A percentile compares a stretch with the other conserved stretches of the same genome.
phyloP scores from a whole-genome alignment of 371 early-diverging fungal genomes.

The Mucor irregularis region DNA sequence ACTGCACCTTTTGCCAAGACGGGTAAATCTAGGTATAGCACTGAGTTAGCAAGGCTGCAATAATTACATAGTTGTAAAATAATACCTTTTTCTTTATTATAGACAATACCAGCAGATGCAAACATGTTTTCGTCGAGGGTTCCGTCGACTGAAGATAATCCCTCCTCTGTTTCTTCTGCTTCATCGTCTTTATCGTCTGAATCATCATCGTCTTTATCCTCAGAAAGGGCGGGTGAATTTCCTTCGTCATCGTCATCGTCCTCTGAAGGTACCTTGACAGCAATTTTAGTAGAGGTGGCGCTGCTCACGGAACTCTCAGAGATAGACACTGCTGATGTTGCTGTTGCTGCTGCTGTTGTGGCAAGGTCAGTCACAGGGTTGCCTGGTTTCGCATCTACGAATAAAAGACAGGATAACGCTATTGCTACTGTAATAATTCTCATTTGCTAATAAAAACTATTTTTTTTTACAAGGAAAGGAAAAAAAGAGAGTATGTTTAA shows the following conservation, averaged over 20 bases:
- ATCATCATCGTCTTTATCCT: background rate
- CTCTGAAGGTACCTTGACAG: background rate
- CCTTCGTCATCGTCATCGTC: background rate
- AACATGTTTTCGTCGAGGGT: background rate
- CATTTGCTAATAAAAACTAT: background rate
- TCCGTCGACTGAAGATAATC: background rate
- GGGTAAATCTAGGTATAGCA: conserved; percentile 10
- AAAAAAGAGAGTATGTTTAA: background rate
- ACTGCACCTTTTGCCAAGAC: conserved; percentile 3
- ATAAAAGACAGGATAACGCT: background rate
- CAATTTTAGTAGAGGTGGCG: background rate
- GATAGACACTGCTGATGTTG: background rate
- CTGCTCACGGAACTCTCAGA: background rate
- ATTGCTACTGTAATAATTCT: background rate
- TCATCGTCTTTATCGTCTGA: background rate
- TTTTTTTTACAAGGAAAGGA: background rate
- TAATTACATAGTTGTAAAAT: background rate
- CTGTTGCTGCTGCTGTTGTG: background rate
- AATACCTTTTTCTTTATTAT: conserved; percentile 1
- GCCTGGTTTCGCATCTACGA: background rate
- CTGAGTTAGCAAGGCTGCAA: background rate
- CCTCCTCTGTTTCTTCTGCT: background rate
- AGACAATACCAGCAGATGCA: conserved; percentile 1
- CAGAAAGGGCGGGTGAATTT: conserved; percentile 3
- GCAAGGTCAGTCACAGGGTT: background rate